These are phyloP conservation scores for Gaeumannomyces sp. DNA, from an alignment of 2,329 filamentous ascomycete genomes.

Conservation along the genomic window DNA sequence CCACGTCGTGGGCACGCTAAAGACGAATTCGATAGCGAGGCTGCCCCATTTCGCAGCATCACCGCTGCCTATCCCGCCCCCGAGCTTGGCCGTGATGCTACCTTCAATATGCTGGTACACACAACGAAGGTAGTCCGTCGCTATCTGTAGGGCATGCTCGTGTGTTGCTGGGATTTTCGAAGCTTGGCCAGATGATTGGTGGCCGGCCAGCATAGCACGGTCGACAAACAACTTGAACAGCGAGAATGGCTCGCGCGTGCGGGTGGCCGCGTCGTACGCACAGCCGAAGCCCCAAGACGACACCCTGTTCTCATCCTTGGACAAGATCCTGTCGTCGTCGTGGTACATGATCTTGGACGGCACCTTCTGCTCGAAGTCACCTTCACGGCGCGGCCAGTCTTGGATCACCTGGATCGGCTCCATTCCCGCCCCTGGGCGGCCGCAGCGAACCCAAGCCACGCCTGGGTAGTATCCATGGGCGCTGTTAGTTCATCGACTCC, in stretches of 20 bases:
- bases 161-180: conserved; percentile 35
- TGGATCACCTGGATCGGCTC: conserved; percentile 39
- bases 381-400: conserved; percentile 48
- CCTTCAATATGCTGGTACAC: conserved; percentile 44
- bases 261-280: conserved; percentile 35
- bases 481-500: neutral
- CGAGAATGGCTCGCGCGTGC: conserved; percentile 31
- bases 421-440: conserved; percentile 24
- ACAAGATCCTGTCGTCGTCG: neutral
- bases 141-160: conserved; percentile 38
- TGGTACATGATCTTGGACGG: conserved; percentile 46
- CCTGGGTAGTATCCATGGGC: no score
- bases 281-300: conserved; percentile 50
- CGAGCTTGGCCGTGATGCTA: conserved; percentile 33
- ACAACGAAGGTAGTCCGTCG: conserved; percentile 41
- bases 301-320: conserved; percentile 25
- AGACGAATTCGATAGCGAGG: conserved; percentile 45
- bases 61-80: conserved; percentile 23
- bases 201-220: conserved; percentile 28
- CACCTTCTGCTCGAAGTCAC: conserved; percentile 48
- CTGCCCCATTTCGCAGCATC: conserved; percentile 33
- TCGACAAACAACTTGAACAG: conserved; percentile 54
- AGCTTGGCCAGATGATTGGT: conserved; percentile 33
- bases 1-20: conserved; percentile 54
- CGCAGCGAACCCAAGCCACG: conserved; percentile 27